These are phyloP conservation scores for Vigna mungo DNA, from an alignment of 306 rosid genomes.

Conservation along the genomic window DNA sequence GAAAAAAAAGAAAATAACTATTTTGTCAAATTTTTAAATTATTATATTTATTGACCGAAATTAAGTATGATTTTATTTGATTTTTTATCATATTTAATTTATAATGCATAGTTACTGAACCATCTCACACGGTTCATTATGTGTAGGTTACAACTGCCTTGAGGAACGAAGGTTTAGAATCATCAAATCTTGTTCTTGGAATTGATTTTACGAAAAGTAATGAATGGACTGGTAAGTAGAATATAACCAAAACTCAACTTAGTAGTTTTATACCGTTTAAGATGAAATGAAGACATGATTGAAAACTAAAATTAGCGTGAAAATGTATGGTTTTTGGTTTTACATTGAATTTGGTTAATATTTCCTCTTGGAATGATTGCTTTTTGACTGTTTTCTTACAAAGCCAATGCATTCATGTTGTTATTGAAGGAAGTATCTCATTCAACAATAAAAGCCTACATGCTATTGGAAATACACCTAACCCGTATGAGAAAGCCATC, in stretches of 20 bases:
- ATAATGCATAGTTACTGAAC: too few relatives aligned
- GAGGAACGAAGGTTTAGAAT: constrained; percentile 84
- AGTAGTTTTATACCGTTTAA: background rate
- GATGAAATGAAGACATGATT: constrained; percentile 17
- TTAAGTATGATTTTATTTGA: too few relatives aligned
- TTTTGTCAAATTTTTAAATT: too few relatives aligned
- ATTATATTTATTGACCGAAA: too few relatives aligned
- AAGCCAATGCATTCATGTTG: constrained; percentile 47
- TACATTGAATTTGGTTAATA: background rate
- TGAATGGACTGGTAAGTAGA: constrained; percentile 83
- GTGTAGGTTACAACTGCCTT: constrained; percentile 76
- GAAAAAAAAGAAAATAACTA: too few relatives aligned
- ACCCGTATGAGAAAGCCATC: constrained; percentile 88
- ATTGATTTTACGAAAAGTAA: constrained; percentile 93
- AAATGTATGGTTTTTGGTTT: constrained; percentile 9
- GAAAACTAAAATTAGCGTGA: background rate
- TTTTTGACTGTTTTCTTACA: constrained; percentile 25
- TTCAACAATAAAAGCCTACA: constrained; percentile 79
- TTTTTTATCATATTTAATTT: too few relatives aligned
- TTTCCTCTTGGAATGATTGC: constrained; percentile 20
- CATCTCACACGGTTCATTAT: too few relatives aligned
- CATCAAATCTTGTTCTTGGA: constrained; percentile 88
- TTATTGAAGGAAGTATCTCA: constrained; percentile 65
- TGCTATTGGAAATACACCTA: constrained; percentile 69
- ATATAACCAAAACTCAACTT: constrained; percentile 1